Evolutionary conservation across 1,284 basidiomycete genomes (phyloP), one percentile per base, ranked within the genome.

Genomic region (Melampsora abietis-canadensis): DNA sequence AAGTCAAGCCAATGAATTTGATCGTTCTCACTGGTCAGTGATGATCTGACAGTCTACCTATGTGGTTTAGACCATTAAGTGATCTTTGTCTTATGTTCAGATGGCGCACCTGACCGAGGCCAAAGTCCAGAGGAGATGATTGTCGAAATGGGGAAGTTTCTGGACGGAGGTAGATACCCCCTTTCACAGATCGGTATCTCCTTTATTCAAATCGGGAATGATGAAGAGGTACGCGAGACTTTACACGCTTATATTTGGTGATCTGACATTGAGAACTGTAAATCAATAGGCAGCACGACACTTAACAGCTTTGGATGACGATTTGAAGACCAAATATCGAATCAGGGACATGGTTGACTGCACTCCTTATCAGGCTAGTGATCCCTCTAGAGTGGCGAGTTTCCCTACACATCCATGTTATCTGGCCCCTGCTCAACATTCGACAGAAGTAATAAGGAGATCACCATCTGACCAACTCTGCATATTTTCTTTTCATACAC

Each of bases 311-410:
- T 61, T 78, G 17, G 78, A 78, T 66, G 76, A 78, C 48, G 76
- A 76, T n/a, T 65, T 77, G 27, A 61, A 63, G 44, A 31, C 60
- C 17, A 62, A 76, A 30, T 63, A 77, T 37, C 65, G 63, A 7
- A 72, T 78, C 21, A 59, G 77, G 6, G 78, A 79, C 60, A 77
- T 78, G 46, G 77, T 78, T 44, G 78, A 79, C 65, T 78, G 76
- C 19, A 69, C 78, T 24, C 74, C 78, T 15, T 79, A 78, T 61
- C 40, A 60, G 27, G 77, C 76, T 15, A 78, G 78, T 77, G 61
- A 57, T 51, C 68, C 77, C 19, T 48, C 66, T 27, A 21, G 19
- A 37, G 51, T 51, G 70, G 70, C 70, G 57, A 73, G 70, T 73
- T 4, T 17, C 27, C n/a, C 48, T 51, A n/a, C 51, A 31, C 15